Conservation (phyloP, 1,284 basidiomycete genomes). For the Lentinus polychrous region DNA sequence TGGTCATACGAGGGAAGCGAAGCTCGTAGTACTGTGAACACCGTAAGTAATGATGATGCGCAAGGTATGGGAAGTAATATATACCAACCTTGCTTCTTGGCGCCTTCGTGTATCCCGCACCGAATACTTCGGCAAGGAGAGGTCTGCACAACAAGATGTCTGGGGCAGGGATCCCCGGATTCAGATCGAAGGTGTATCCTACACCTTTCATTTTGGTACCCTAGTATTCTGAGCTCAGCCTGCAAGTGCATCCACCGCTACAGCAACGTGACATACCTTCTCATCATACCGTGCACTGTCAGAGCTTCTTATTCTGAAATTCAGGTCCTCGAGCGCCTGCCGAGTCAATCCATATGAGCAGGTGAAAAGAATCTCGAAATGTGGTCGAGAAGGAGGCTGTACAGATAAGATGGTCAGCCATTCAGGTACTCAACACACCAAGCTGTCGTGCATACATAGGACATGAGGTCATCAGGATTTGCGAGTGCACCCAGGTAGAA, state of each 20-base stretch:
- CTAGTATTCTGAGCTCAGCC: not conserved
- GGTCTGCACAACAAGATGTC: constrained; percentile 54
- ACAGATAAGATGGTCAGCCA: not conserved
- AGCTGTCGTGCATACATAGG: constrained; percentile 27
- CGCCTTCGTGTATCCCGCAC: constrained; percentile 75
- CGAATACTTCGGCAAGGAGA: constrained; percentile 67
- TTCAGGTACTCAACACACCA: constrained; percentile 1
- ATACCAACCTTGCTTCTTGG: constrained; percentile 43
- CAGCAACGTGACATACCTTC: constrained; percentile 5
- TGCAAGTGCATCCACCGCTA: not conserved
- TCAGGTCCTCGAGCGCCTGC: constrained; percentile 59
- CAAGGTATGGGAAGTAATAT: not conserved
- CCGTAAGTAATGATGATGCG: constrained; percentile 1
- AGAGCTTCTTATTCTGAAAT: constrained; percentile 53
- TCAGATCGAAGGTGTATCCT: constrained; percentile 48
- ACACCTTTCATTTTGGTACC: constrained; percentile 21
- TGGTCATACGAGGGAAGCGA: constrained; percentile 73
- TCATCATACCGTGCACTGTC: constrained; percentile 29
- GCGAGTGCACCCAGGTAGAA: constrained; percentile 68
- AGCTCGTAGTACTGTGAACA: constrained; percentile 67
- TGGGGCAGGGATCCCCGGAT: constrained; percentile 44
- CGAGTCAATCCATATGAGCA: constrained; percentile 68
- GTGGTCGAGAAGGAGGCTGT: constrained; percentile 39
- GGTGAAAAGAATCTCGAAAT: constrained; percentile 68
- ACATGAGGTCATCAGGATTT: constrained; percentile 31